Evolutionary conservation across 208 protist species (phyloP).

Genomic region (Acanthamoeba sp.): DNA sequence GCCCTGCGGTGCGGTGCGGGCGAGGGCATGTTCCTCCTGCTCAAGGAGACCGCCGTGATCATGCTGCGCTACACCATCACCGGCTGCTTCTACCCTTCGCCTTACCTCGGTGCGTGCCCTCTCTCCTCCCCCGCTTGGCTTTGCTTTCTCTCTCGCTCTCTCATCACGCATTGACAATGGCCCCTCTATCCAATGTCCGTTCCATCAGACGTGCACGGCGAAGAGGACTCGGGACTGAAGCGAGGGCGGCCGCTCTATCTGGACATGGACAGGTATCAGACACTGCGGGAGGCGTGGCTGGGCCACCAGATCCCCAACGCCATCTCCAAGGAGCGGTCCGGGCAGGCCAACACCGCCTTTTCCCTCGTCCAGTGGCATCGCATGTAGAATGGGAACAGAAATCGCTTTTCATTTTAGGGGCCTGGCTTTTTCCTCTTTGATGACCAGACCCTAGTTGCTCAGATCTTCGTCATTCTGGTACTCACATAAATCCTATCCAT

Average conservation of each 20-base stretch:
- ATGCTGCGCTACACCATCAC: conserved; percentile 46
- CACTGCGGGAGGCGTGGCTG: conserved; percentile 9
- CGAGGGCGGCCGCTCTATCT: conserved; percentile 53
- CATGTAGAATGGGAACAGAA: too few relatives aligned
- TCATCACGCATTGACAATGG: too few relatives aligned
- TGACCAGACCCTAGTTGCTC: too few relatives aligned
- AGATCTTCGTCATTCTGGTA: too few relatives aligned
- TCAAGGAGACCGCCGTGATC: conserved; percentile 23
- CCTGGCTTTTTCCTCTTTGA: too few relatives aligned
- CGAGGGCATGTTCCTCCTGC: conserved; percentile 60
- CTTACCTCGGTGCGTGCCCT: conserved; percentile 28
- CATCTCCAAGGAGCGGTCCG: conserved; percentile 44
- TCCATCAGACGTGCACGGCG: conserved; percentile 26
- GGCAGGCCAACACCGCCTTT: conserved; percentile 16
- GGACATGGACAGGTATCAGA: conserved; percentile 1
- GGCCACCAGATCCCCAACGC: conserved; percentile 43
- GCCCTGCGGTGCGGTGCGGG: conserved; percentile 24
- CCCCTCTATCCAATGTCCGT: not conserved
- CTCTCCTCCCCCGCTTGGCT: too few relatives aligned
- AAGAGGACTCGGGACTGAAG: conserved; percentile 64
- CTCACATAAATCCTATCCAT: too few relatives aligned
- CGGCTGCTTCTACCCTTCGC: conserved; percentile 51
- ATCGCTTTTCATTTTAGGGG: too few relatives aligned
- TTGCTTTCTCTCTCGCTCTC: too few relatives aligned
- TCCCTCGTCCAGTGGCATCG: conserved; percentile 55